Evolutionary conservation across 305 asterid genomes (phyloP), one percentile per base, ranked within the genome.

Genomic region (Fraxinus nigra): DNA sequence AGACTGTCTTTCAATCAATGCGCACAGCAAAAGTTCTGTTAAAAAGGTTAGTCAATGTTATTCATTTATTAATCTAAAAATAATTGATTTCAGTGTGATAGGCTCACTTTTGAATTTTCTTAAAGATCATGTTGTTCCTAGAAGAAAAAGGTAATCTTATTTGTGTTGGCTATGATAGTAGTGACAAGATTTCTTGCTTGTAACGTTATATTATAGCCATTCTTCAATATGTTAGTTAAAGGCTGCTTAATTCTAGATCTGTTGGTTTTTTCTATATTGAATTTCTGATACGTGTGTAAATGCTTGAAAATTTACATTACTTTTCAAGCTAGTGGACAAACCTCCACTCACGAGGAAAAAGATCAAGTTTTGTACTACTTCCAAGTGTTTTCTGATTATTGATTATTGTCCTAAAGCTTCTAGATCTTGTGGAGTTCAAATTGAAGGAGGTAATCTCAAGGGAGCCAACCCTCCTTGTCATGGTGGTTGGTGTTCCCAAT

Each of bases 401-500:
- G 79, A 75, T 79, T 84, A 37, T 82, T 89, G 81, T 85, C 65
- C 28, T 16, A 76, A 80, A 95, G 99, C 99, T 95, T 87, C 97
- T 95, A 65, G 98, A 94, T 85, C 91, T 95, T 40, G 98, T 91
- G 81, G 97, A 94, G 90, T 92, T 85, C 93, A 95, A 94, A 86
- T 84, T 95, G 87, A 95, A 91, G 79, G 99, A 95, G 86, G 87
- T 67, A 70, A 95, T 94, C 61, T 85, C 90, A 51, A 91, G 89
- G 89, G 97, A 95, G 89, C 99, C 99, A 59, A 95, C 99, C 75
- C 93, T 94, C 32, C 93, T 95, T 83, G 97, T 95, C 82, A 90
- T 95, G 91, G 98, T 95, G 79, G 94, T 95, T 37, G 99, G 98
- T 77, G 99, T 95, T 78, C 99, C 99, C 13, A 95, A 95, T 88